Conservation (phyloP, 2,329 filamentous ascomycete species). For the Cyphellophora europaea region DNA sequence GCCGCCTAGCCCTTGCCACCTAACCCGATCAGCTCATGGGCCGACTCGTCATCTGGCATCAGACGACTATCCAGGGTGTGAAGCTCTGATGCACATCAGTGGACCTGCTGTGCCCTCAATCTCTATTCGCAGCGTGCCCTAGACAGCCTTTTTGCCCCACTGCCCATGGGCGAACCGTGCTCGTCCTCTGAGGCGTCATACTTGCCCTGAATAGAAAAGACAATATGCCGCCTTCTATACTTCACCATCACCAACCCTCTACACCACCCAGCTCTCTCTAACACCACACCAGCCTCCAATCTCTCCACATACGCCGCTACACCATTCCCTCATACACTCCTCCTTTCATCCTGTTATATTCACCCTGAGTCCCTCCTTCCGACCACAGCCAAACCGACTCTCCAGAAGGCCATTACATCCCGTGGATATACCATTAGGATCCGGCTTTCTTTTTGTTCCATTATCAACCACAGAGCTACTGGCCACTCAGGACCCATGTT, state of each 20-base stretch:
- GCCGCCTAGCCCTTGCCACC: constrained; percentile 16
- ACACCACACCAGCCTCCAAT: constrained; percentile 5
- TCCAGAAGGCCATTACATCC: constrained; percentile 4
- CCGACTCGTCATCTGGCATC: constrained; percentile 18
- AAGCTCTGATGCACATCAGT: constrained; percentile 16
- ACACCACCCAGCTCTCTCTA: constrained; percentile 9
- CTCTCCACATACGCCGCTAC: constrained; percentile 4
- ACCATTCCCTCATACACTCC: no score
- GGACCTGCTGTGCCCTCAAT: constrained; percentile 11
- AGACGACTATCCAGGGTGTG: constrained; percentile 16
- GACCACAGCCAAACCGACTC: not conserved
- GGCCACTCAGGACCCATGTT: constrained; percentile 22
- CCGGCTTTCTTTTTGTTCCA: no score
- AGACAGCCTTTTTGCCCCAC: constrained; percentile 15
- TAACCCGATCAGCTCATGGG: constrained; percentile 15
- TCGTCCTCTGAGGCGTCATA: constrained; percentile 6
- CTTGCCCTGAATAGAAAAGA: constrained; percentile 11
- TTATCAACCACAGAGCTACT: no score
- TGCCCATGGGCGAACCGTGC: constrained; percentile 9
- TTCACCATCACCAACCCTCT: constrained; percentile 9
- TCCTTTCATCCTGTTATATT: no score
- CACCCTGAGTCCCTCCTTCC: constrained; percentile 9
- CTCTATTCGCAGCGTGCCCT: constrained; percentile 17
- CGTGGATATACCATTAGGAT: constrained; percentile 8
- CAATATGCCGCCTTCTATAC: constrained; percentile 16